Percentiles rank a stretch among this genome's conserved stretches.
Conservation (phyloP, 2,329 filamentous ascomycete genomes). For the Sclerotinia minor region DNA sequence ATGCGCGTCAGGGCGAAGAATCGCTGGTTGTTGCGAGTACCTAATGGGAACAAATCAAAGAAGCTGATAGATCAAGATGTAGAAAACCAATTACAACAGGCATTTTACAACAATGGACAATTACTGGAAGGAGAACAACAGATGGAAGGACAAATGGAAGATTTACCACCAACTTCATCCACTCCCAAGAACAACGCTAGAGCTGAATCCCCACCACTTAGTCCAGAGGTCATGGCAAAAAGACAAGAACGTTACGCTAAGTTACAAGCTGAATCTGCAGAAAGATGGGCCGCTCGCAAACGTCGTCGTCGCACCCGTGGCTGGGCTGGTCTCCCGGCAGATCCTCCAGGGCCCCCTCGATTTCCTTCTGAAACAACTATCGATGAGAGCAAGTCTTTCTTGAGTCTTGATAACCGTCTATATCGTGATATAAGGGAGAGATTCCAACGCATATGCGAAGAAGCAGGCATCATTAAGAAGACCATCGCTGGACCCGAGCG, state of each 20-base stretch:
- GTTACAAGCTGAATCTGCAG: constrained; percentile 59
- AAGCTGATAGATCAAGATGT: constrained; percentile 42
- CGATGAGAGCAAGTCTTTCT: constrained; percentile 71
- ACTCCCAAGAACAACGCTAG: constrained; percentile 25
- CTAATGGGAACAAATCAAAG: constrained; percentile 56
- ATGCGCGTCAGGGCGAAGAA: constrained; percentile 69
- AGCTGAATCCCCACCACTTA: constrained; percentile 43
- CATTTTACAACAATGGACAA: constrained; percentile 40
- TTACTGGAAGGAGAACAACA: constrained; percentile 37
- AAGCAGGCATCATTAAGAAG: constrained; percentile 70
- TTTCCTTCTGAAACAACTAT: constrained; percentile 83
- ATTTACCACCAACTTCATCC: constrained; percentile 28
- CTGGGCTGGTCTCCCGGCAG: constrained; percentile 67
- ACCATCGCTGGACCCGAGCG: constrained; percentile 69
- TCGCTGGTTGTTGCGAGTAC: constrained; percentile 64
- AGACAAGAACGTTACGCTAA: constrained; percentile 54
- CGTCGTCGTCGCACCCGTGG: constrained; percentile 66
- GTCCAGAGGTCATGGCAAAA: constrained; percentile 52
- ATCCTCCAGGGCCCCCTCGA: constrained; percentile 66
- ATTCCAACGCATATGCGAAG: constrained; percentile 70
- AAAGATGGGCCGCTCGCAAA: constrained; percentile 63
- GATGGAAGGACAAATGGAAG: constrained; percentile 33
- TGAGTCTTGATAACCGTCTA: constrained; percentile 61
- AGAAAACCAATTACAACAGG: constrained; percentile 41
- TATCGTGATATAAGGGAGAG: constrained; percentile 66